Conservation (phyloP, 352 stramenopile species). For the Phytophthora hibernalis region DNA sequence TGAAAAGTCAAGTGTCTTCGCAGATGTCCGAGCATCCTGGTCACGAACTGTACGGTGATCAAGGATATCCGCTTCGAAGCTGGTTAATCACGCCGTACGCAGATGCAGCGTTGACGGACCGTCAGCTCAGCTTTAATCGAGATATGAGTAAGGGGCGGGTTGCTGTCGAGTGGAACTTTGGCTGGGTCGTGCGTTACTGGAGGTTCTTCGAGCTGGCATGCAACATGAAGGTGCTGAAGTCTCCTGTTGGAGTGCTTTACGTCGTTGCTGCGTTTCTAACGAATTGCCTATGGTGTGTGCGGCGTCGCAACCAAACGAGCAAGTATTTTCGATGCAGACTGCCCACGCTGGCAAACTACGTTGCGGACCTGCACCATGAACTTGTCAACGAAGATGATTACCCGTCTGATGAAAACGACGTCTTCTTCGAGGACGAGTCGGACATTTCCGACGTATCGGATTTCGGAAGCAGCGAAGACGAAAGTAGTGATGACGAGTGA, state of each 20-base stretch:
- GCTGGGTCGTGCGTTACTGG: slow-evolving; percentile 11
- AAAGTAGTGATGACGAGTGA: too few species aligned
- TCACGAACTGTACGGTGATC: slow-evolving; percentile 4
- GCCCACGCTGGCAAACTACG: neutral
- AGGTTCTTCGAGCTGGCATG: slow-evolving; percentile 11
- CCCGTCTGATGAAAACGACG: neutral
- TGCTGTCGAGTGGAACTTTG: slow-evolving; percentile 10
- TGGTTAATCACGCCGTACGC: slow-evolving; percentile 6
- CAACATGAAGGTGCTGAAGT: slow-evolving; percentile 11
- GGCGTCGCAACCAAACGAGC: neutral
- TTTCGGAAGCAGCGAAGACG: neutral
- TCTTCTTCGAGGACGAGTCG: slow-evolving; percentile 4
- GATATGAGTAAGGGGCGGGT: slow-evolving; percentile 4
- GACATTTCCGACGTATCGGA: neutral
- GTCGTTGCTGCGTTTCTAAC: slow-evolving; percentile 3
- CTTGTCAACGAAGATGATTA: slow-evolving; percentile 1
- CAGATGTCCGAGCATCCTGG: too few species aligned
- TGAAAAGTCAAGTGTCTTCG: too few species aligned
- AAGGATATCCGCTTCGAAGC: slow-evolving; percentile 2
- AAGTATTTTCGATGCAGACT: slow-evolving; percentile 9
- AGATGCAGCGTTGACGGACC: neutral
- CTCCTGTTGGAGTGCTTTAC: neutral
- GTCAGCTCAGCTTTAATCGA: neutral
- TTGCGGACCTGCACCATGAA: neutral
- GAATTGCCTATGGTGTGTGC: neutral